A percentile compares a stretch with the other conserved stretches of the same genome.
These are phyloP conservation scores for Leucoagaricus sp. DNA, from an alignment of 1,284 basidiomycete genomes.

Conservation along the genomic window DNA sequence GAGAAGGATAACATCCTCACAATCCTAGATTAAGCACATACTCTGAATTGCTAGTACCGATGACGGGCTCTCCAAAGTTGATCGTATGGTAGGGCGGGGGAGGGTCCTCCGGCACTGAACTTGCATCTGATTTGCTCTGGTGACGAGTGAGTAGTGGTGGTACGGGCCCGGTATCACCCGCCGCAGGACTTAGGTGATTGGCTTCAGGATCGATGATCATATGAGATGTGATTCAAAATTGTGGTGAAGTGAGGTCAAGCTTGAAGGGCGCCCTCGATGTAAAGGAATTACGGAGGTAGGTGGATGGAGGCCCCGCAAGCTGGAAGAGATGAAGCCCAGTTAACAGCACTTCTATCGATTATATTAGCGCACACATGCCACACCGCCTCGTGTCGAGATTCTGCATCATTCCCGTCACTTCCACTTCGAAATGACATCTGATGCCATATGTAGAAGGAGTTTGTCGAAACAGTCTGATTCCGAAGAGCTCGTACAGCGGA, in stretches of 20 bases:
- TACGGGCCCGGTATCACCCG: too few species aligned
- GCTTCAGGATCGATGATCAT: slow-evolving; percentile 3
- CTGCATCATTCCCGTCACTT: slow-evolving; percentile 2
- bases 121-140: neutral
- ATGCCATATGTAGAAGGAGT: neutral
- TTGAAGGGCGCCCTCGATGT: neutral
- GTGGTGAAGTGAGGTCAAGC: neutral
- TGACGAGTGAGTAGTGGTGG: neutral
- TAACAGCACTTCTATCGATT: neutral
- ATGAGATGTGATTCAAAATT: neutral
- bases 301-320: neutral
- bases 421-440: slow-evolving; percentile 13
- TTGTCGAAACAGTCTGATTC: neutral
- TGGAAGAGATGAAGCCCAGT: neutral
- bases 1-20: too few species aligned
- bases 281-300: neutral
- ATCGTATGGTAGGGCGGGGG: neutral
- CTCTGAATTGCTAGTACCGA: too few species aligned
- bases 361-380: slow-evolving; percentile 2
- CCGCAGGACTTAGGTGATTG: neutral
- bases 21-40: too few species aligned
- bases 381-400: neutral
- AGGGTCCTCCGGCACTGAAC: neutral
- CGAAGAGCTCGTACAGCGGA: neutral
- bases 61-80: neutral